phyloP scores from a whole-genome alignment of 495 filamentous ascomycete genomes.

The Filosporella fistucella region DNA sequence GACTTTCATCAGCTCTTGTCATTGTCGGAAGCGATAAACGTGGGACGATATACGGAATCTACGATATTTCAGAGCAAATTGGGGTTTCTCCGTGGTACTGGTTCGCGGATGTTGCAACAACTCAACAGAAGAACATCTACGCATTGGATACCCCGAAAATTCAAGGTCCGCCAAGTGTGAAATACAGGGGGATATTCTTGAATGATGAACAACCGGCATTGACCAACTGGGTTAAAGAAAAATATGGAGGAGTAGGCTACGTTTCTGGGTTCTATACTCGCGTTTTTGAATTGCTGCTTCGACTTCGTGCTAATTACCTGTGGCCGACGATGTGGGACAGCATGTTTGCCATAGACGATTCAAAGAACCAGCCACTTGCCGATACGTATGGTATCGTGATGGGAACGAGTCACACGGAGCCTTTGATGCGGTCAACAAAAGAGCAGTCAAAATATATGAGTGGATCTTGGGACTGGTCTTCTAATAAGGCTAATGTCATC shows the following conservation, averaged over 20 bases:
- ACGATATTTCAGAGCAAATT: conserved; percentile 70
- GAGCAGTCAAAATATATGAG: conserved; percentile 45
- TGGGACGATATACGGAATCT: conserved; percentile 68
- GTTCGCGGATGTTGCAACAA: conserved; percentile 62
- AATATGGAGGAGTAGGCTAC: conserved; percentile 55
- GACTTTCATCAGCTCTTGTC: conserved; percentile 54
- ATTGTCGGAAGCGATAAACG: conserved; percentile 65
- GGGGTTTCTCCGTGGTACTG: conserved; percentile 76
- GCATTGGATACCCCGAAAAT: conserved; percentile 45
- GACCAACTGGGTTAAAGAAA: conserved; percentile 58
- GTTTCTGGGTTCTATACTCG: conserved; percentile 55
- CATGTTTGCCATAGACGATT: conserved; percentile 67
- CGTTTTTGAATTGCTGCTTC: conserved; percentile 68
- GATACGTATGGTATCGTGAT: conserved; percentile 71
- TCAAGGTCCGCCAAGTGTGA: conserved; percentile 60
- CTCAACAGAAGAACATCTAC: conserved; percentile 49
- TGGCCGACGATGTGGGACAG: conserved; percentile 70
- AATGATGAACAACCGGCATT: conserved; percentile 65
- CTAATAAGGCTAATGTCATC: conserved; percentile 59
- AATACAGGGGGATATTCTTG: conserved; percentile 73
- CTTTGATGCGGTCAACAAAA: conserved; percentile 65
- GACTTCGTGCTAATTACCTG: conserved; percentile 65
- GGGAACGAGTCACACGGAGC: conserved; percentile 68
- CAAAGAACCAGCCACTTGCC: conserved; percentile 58
- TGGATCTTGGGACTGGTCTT: conserved; percentile 59